Evolutionary conservation across 1,284 basidiomycete species (phyloP), one percentile per base, ranked within the genome.

Genomic region (Apiotrichum laibachii): DNA sequence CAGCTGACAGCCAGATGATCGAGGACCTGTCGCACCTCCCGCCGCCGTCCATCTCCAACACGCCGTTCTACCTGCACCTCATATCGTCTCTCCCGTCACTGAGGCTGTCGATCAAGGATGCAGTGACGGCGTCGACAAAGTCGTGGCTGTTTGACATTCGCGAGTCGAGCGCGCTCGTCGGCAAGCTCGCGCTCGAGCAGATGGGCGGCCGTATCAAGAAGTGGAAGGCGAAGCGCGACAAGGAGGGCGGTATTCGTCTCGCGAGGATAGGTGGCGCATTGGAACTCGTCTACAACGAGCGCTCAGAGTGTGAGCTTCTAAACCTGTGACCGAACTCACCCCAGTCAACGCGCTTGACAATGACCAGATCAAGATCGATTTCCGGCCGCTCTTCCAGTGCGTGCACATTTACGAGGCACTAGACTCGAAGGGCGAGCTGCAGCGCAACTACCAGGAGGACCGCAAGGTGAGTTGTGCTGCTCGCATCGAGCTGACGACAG

Each of bases 111-210:
- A 90, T 99, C 72, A 92, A 94, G 73, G 88, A 90, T 68, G 89
- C 90, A 0, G 96, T 99, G 2, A 95, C 90, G 0, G 88, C 92
- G 0, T 91, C 93, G 10, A 89, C 93, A 81, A 99, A 98, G 75
- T 89, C 96, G 63, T 99, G 96, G 96, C 80, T 99, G 31, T 86
- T 95, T 55, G 92, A 98, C 69, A 93, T 98, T 57, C 82, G 96
- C 54, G 93, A 97, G 68, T 85, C 90, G 60, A 90, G 89, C 57
- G 85, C 88, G 0, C 85, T 89, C 50, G 89, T 99, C 1, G 96
- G 96, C 2, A 84, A 84, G 63, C 82, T 93, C 7, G 95, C 95
- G 0, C 83, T 96, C 39, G 92, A 97, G 65, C 86, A 87, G 21
- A 98, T 98, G 90, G 89, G 92, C 50, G 77, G 80, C 33, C 84